phyloP scores from a whole-genome alignment of 305 asterid species.

The Rubia balearica region DNA sequence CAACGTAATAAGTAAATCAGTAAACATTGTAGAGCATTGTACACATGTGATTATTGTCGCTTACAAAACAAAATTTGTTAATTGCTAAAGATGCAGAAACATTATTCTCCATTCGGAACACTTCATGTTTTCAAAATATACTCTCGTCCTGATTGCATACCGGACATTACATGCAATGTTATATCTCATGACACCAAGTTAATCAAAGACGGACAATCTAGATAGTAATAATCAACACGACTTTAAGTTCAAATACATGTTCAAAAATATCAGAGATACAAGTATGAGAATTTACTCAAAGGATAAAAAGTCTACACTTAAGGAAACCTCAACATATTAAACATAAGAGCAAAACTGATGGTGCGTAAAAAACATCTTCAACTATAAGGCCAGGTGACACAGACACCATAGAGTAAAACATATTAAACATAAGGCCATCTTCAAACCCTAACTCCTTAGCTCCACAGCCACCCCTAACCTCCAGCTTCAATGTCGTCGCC shows the following conservation, averaged over 20 bases:
- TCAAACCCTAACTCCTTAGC: too few relatives aligned
- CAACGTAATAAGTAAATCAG: conserved; percentile 9
- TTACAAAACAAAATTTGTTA: not conserved
- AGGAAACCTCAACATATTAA: not conserved
- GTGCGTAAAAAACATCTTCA: not conserved
- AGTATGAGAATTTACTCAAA: not conserved
- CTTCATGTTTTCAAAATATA: not conserved
- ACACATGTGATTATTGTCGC: not conserved
- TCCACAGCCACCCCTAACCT: too few relatives aligned
- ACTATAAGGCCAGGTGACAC: not conserved
- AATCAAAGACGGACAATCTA: not conserved
- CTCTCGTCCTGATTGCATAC: too few relatives aligned
- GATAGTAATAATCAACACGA: not conserved
- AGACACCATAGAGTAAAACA: not conserved
- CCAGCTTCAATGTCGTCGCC: too few relatives aligned
- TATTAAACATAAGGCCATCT: too few relatives aligned
- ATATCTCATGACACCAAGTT: too few relatives aligned
- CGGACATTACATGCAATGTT: too few relatives aligned
- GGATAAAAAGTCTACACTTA: not conserved
- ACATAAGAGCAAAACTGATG: not conserved
- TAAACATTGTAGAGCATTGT: not conserved
- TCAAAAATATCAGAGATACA: not conserved
- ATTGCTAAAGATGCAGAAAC: not conserved
- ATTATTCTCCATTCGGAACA: not conserved
- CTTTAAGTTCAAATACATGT: not conserved